These are phyloP conservation scores for Tetrahymena thermophila DNA, from an alignment of 73 alveolate genomes.

Conservation along the genomic window DNA sequence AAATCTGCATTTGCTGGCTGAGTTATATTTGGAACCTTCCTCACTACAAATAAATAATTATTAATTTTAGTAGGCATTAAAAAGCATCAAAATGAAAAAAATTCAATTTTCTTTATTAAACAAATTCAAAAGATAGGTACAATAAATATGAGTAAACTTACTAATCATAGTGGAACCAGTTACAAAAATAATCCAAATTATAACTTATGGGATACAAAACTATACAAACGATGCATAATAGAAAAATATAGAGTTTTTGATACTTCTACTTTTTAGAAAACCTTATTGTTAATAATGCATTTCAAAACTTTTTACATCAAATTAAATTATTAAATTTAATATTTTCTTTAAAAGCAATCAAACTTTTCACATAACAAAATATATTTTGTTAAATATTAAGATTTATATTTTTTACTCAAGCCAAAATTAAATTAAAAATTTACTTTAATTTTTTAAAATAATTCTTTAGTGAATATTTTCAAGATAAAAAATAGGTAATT, in stretches of 20 bases:
- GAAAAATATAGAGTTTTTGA: background rate
- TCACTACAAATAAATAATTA: background rate
- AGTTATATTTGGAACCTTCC: slow-evolving; percentile 2
- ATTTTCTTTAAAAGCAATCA: too few relatives aligned
- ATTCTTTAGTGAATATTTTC: too few relatives aligned
- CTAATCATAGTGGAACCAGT: too few relatives aligned
- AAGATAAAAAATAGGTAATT: too few relatives aligned
- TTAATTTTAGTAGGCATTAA: background rate
- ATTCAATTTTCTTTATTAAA: background rate
- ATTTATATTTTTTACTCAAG: too few relatives aligned
- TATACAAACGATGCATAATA: background rate
- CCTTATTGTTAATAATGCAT: too few relatives aligned
- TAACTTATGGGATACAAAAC: background rate
- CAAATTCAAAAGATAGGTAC: background rate
- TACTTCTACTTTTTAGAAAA: background rate
- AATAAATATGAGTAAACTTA: background rate
- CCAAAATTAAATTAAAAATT: too few relatives aligned
- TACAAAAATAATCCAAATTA: background rate
- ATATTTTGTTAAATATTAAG: too few relatives aligned
- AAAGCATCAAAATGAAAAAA: background rate
- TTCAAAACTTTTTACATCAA: too few relatives aligned
- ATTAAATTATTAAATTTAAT: too few relatives aligned
- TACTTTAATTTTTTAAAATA: too few relatives aligned
- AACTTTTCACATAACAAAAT: too few relatives aligned
- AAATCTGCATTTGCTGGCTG: background rate